These are phyloP conservation scores for Paralagenidium karlingii DNA, from an alignment of 352 stramenopile species.

Conservation along the genomic window DNA sequence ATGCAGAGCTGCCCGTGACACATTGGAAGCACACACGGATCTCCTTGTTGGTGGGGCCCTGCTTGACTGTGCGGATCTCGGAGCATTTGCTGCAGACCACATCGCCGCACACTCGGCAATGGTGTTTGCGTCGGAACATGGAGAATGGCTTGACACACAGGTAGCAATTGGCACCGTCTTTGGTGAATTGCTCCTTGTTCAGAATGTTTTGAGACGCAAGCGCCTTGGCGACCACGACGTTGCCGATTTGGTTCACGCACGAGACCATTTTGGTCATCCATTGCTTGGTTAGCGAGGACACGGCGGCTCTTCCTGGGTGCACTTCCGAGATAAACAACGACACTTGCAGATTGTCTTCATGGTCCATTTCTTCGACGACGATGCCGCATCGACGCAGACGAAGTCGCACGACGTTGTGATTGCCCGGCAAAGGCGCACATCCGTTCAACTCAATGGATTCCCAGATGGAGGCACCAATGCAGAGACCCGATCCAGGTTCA, in stretches of 20 bases:
- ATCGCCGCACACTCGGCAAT: slow-evolving; percentile 75
- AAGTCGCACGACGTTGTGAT: slow-evolving; percentile 69
- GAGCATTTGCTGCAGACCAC: slow-evolving; percentile 79
- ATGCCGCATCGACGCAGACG: slow-evolving; percentile 67
- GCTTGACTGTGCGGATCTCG: slow-evolving; percentile 60
- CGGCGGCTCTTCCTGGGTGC: slow-evolving; percentile 49
- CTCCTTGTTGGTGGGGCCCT: slow-evolving; percentile 49
- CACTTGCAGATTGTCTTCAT: slow-evolving; percentile 42
- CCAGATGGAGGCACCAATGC: slow-evolving; percentile 67
- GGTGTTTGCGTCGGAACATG: slow-evolving; percentile 70
- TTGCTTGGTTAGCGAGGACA: slow-evolving; percentile 54
- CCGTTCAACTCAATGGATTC: slow-evolving; percentile 76
- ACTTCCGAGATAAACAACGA: slow-evolving; percentile 63
- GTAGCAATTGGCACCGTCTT: slow-evolving; percentile 60
- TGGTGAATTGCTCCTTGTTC: slow-evolving; percentile 65
- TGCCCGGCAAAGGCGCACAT: slow-evolving; percentile 50
- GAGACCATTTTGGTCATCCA: slow-evolving; percentile 82
- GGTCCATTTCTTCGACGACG: slow-evolving; percentile 59
- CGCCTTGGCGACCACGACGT: slow-evolving; percentile 47
- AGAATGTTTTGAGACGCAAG: slow-evolving; percentile 46
- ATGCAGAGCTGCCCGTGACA: slow-evolving; percentile 33
- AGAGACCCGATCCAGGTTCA: slow-evolving; percentile 44
- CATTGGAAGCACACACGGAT: slow-evolving; percentile 68
- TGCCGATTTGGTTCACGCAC: slow-evolving; percentile 51
- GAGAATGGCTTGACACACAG: slow-evolving; percentile 63